Evolutionary conservation across 2,329 filamentous ascomycete genomes (phyloP).

Genomic region (Ascochyta fabae): DNA sequence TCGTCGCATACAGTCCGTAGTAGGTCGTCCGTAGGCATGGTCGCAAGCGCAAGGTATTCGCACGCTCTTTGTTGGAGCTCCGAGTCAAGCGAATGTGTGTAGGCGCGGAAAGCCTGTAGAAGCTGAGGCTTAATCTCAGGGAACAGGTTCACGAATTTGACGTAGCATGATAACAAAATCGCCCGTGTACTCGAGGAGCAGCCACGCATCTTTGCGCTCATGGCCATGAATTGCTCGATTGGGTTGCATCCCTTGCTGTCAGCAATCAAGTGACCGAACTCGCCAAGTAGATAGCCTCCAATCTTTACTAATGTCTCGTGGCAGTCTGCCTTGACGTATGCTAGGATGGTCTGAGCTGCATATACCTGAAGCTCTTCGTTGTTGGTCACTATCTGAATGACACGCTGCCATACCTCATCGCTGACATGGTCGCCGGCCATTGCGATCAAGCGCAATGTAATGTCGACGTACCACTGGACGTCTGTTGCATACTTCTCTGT

Average conservation of each 20-base stretch:
- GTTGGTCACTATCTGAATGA: conserved; percentile 98
- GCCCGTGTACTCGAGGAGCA: conserved; percentile 89
- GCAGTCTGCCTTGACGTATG: conserved; percentile 93
- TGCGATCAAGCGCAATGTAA: conserved; percentile 89
- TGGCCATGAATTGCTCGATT: conserved; percentile 93
- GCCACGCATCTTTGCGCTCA: conserved; percentile 87
- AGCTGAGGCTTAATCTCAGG: conserved; percentile 98
- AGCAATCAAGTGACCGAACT: conserved; percentile 95
- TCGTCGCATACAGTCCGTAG: conserved; percentile 94
- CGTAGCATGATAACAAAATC: conserved; percentile 92
- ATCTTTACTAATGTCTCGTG: conserved; percentile 99
- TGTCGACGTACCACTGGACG: conserved; percentile 99
- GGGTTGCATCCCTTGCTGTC: conserved; percentile 92
- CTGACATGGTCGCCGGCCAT: conserved; percentile 98
- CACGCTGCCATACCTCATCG: conserved; percentile 98
- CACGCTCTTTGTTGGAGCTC: conserved; percentile 96
- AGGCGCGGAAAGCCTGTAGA: conserved; percentile 85
- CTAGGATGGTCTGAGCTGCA: conserved; percentile 88
- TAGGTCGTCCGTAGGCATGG: conserved; percentile 85
- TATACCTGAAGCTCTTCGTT: conserved; percentile 98
- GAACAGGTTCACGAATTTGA: conserved; percentile 98
- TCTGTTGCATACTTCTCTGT: conserved; percentile 99
- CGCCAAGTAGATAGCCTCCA: conserved; percentile 91
- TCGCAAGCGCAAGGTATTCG: conserved; percentile 88
- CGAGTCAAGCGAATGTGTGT: conserved; percentile 92